Conservation (phyloP, 2,329 filamentous ascomycete species). For the Ceratocystis variospora region DNA sequence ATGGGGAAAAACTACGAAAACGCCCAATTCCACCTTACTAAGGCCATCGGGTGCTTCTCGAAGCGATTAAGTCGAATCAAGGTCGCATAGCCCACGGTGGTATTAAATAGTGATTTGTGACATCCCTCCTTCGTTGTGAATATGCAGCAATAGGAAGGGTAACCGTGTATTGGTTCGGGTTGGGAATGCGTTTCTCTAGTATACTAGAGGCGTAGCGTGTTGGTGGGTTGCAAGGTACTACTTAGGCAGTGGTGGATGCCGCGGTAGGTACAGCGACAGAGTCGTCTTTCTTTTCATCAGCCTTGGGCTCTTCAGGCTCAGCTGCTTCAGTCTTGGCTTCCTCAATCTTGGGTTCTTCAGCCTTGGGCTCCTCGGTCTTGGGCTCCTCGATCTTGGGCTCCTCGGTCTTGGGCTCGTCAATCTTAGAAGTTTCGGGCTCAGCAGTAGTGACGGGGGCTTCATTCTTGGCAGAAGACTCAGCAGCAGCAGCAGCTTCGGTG, state of each 20-base stretch:
- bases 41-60: neutral
- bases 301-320: slow-evolving; percentile 14
- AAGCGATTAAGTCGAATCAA: neutral
- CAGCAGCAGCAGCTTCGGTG: slow-evolving; percentile 4
- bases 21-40: neutral
- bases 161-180: neutral
- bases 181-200: neutral
- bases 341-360: slow-evolving; percentile 20
- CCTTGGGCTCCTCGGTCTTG: slow-evolving; percentile 21
- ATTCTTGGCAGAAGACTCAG: slow-evolving; percentile 14
- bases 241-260: slow-evolving; percentile 21
- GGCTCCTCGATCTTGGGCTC: slow-evolving; percentile 19
- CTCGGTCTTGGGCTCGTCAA: slow-evolving; percentile 23
- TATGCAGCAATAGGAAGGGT: neutral
- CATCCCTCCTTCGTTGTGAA: neutral
- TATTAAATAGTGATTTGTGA: slow-evolving; percentile 3
- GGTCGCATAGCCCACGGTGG: neutral
- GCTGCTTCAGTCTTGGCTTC: slow-evolving; percentile 22
- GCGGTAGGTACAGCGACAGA: slow-evolving; percentile 18
- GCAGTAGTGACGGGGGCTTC: neutral
- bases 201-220: neutral
- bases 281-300: slow-evolving; percentile 16
- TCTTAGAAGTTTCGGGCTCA: slow-evolving; percentile 19
- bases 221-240: neutral
- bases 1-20: neutral